Conservation (phyloP, 2,329 filamentous ascomycete genomes). For the Lecanosticta acicola region DNA sequence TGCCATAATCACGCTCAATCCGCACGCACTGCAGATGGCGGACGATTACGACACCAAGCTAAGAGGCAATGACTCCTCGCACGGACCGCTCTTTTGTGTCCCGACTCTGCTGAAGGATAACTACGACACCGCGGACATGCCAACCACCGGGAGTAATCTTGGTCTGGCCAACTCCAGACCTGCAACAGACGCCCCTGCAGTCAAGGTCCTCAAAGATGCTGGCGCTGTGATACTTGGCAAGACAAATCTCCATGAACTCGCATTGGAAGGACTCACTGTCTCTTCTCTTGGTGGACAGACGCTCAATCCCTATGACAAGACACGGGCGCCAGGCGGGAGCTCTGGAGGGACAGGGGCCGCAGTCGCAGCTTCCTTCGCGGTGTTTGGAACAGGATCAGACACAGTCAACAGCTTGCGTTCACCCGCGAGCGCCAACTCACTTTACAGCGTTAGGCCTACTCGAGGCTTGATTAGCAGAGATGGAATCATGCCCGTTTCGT, state of each 20-base stretch:
- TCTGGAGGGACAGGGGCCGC: constrained; percentile 59
- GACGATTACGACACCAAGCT: constrained; percentile 46
- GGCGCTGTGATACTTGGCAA: constrained; percentile 33
- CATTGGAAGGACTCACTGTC: constrained; percentile 57
- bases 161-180: constrained; percentile 47
- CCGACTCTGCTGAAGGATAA: constrained; percentile 62
- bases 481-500: constrained; percentile 31
- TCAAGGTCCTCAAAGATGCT: constrained; percentile 28
- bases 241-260: constrained; percentile 53
- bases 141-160: constrained; percentile 53
- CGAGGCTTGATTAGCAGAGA: constrained; percentile 27
- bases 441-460: constrained; percentile 54
- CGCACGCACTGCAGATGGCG: constrained; percentile 45
- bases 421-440: constrained; percentile 55
- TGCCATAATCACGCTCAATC: constrained; percentile 52
- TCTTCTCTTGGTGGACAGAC: constrained; percentile 61
- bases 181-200: constrained; percentile 30
- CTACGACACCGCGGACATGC: constrained; percentile 51
- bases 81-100: constrained; percentile 53
- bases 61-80: constrained; percentile 44
- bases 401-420: constrained; percentile 56
- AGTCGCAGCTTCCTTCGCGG: constrained; percentile 52
- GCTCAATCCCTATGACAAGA: constrained; percentile 59
- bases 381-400: constrained; percentile 41
- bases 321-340: constrained; percentile 60